Base-by-base conservation (phyloP, 2,329 filamentous ascomycete species). In the Scopulariopsis brevicaulis region DNA sequence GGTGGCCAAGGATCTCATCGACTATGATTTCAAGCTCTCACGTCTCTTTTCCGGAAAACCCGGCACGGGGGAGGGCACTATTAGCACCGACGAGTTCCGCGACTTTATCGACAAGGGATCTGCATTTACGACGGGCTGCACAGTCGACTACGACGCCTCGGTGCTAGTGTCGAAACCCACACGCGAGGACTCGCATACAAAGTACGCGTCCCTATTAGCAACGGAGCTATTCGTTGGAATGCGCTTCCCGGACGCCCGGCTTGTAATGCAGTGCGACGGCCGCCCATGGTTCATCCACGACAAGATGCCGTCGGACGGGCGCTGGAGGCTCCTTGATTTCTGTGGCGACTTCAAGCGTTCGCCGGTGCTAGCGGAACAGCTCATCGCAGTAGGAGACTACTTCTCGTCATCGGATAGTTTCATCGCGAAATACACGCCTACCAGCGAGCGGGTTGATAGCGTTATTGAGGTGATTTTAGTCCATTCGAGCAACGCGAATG, bases 11-110 rank as follows among this genome's bases (percentile, higher is more conserved):
- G 70, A 75, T 6, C 69, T 77, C 0, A 75, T 77, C 55, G 66
- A 72, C 22, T 77, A 76, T 37, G 74, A 77, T 58, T 66, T 70
- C 3, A 73, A 73, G 60, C 79, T 81, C 62, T 76, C 74, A 18
- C 68, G 74, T 8, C 68, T 82, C 2, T 82, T 82, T 66, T 77
- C 75, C 0, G 76, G 75, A 0, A 72, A 73, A 7, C 83, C 78
- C 0, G 81, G 76, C 18, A 83, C 79, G 63, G 82, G 86, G 59
- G 78, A 81, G 61, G 78, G 77, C 50, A 83, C 83, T 0, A 78
- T 86, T 55, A 81, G 73, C 60, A 82, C 85, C 78, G 75, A 77
- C 0, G 79, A 79, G 40, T 87, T 87, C 69, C 82, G 83, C 61
- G 68, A 78, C 0, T 78, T 78, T 0, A 85, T 87, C 63, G 65